Percentiles rank a stretch among this genome's conserved stretches.
Conservation (phyloP, 2,329 filamentous ascomycete species). For the Niveomyces coronatus region DNA sequence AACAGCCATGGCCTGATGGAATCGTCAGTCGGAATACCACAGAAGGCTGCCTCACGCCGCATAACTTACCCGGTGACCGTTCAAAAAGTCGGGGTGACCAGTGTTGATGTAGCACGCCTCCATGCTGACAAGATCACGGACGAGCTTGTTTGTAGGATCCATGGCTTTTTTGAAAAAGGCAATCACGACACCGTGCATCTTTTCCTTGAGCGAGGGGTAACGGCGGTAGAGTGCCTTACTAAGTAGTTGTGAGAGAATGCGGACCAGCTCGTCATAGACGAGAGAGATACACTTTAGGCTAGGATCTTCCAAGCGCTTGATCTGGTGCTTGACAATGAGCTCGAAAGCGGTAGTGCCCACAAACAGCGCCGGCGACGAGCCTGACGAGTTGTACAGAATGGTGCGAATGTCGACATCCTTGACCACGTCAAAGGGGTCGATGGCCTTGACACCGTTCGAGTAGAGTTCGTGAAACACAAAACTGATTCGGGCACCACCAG, state of each 20-base stretch:
- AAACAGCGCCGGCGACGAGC: conserved; percentile 90
- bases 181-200: conserved; percentile 88
- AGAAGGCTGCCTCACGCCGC: conserved; percentile 10
- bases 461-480: conserved; percentile 99
- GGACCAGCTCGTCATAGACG: conserved; percentile 94
- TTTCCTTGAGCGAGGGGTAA: conserved; percentile 93
- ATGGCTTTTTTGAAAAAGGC: conserved; percentile 96
- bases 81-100: conserved; percentile 93
- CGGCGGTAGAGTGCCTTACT: conserved; percentile 82
- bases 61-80: conserved; percentile 70
- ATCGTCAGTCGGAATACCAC: conserved; percentile 12
- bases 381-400: conserved; percentile 98
- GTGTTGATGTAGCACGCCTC: conserved; percentile 98
- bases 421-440: conserved; percentile 94
- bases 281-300: conserved; percentile 95
- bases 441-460: conserved; percentile 91
- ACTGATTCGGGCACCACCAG: conserved; percentile 93
- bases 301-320: conserved; percentile 90
- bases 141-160: conserved; percentile 96
- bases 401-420: conserved; percentile 97
- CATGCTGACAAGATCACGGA: conserved; percentile 87
- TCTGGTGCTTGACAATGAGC: conserved; percentile 96
- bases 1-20: conserved; percentile 78
- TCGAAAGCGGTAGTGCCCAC: conserved; percentile 98
- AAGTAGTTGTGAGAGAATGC: conserved; percentile 84